Evolutionary conservation across 768 basidiomycete genomes (phyloP), one percentile per base, ranked within the genome.

Genomic region (Lepiota subincarnata): DNA sequence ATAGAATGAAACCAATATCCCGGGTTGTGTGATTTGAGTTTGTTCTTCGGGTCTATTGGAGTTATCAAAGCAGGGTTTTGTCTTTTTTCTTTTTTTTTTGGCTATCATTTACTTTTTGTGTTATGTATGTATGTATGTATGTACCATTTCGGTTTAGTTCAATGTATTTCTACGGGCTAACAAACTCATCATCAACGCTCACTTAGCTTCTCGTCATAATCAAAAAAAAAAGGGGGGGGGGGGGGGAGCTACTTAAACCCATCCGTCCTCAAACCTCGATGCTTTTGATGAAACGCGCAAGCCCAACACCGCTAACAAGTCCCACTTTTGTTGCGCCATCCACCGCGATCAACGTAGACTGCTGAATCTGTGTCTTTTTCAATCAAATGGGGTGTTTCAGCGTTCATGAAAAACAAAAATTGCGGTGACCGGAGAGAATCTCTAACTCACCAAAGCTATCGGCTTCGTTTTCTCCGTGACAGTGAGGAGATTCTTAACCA

Each of bases 221-320:
- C n/a, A n/a, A n/a, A n/a, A n/a, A n/a, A n/a, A n/a, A n/a, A n/a
- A n/a, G n/a, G n/a, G n/a, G n/a, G n/a, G n/a, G n/a, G n/a, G n/a
- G n/a, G n/a, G n/a, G n/a, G n/a, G n/a, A n/a, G n/a, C n/a, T n/a
- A n/a, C n/a, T n/a, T n/a, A n/a, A n/a, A n/a, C n/a, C 18, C 4
- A 24, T 14, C 22, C 4, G 8, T 49, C n/a, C 13, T 59, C 60
- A 70, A 40, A 57, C 57, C 46, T 73, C 72, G 22, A 87, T 77
- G 57, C 75, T 81, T 60, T 77, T 76, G 66, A 87, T 68, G 63
- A 90, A 89, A 60, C 80, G 77, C 48, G 85, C 79, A 57, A 79
- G 78, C 28, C 80, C 82, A 36, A 78, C 76, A n/a, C 80, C 77
- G 56, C 82, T 81, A 19, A 89, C 78, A 59, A 88, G 83, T 49